Percentiles rank a stretch among this genome's conserved stretches.
Evolutionary conservation across 208 protist species (phyloP).

Genomic region (Porcisia deanei): DNA sequence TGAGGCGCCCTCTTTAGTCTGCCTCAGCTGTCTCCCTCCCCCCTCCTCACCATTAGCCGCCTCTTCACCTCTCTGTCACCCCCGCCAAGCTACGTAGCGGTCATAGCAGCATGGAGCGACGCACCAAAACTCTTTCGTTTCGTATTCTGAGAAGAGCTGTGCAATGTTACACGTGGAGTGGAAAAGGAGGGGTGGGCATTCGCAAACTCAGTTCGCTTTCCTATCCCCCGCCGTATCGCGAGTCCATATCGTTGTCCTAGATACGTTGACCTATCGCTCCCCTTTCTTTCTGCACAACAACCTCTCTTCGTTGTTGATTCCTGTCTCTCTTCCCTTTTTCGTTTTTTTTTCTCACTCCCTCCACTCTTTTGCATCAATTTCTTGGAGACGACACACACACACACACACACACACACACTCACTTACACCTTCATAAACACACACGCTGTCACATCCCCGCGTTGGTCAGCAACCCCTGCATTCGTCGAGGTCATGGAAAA

Average conservation of each 20-base stretch:
- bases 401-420: not conserved
- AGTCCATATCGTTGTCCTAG: not conserved
- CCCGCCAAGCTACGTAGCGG: not conserved
- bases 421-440: not conserved
- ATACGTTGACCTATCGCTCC: not conserved
- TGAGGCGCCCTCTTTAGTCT: not conserved
- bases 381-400: not conserved
- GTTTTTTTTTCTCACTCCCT: no score
- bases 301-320: no score
- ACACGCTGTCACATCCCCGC: not conserved
- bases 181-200: no score
- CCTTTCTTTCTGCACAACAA: no score
- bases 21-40: not conserved
- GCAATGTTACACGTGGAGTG: no score
- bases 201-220: not conserved
- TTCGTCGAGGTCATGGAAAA: not conserved
- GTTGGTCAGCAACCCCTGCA: not conserved
- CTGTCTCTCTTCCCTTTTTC: no score
- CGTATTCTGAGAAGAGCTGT: not conserved
- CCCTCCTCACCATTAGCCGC: not conserved
- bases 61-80: not conserved
- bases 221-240: no score
- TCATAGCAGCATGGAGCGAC: not conserved
- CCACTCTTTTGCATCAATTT: not conserved
- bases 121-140: not conserved